Evolutionary conservation across 164 flowering plant genomes (phyloP).

Genomic region (Liriodendron chinense): DNA sequence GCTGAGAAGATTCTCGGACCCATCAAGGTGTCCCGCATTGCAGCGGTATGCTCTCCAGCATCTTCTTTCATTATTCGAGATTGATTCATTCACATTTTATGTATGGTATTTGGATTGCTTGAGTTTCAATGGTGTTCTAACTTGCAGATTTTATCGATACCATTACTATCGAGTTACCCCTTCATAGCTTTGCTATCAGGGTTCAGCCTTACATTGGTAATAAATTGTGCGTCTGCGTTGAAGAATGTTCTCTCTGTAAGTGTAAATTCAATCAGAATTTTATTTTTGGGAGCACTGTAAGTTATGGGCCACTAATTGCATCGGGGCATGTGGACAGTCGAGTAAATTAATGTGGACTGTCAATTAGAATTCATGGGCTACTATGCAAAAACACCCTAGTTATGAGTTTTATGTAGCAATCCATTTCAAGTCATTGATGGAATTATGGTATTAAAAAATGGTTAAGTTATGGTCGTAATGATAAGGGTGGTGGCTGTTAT

Average conservation of each 20-base stretch:
- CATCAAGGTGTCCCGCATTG: slow-evolving; percentile 38
- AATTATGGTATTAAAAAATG: no score
- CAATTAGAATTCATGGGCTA: no score
- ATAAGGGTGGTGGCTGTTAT: no score
- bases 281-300: not conserved
- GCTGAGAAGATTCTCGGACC: slow-evolving; percentile 48
- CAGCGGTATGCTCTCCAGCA: slow-evolving; percentile 38
- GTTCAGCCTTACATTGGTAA: slow-evolving; percentile 30
- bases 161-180: slow-evolving; percentile 59
- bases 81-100: not conserved
- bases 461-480: no score
- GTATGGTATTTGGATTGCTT: not conserved
- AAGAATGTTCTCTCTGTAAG: slow-evolving; percentile 73
- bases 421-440: no score
- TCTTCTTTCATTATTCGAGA: not conserved
- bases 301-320: no score
- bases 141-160: slow-evolving; percentile 43
- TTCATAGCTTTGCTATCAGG: slow-evolving; percentile 59
- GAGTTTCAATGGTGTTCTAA: not conserved
- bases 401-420: no score
- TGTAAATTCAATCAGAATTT: not conserved
- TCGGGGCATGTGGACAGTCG: no score
- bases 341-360: no score
- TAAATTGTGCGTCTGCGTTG: slow-evolving; percentile 55
- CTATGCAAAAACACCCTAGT: no score